Conservation (phyloP, 495 filamentous ascomycete species). For the Aspergillus ellipticus region DNA sequence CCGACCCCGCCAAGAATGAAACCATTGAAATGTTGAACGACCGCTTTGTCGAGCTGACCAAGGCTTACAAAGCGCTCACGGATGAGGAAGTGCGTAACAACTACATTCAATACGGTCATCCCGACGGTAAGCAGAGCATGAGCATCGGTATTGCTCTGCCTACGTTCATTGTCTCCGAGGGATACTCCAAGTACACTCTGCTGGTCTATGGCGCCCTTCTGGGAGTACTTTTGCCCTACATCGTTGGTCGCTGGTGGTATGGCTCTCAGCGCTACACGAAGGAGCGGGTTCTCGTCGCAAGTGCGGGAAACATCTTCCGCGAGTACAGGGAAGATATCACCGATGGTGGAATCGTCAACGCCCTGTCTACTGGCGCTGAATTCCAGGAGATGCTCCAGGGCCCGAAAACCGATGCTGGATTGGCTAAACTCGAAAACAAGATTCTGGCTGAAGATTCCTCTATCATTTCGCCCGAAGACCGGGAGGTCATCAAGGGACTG, state of each 20-base stretch:
- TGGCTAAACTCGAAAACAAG: constrained; percentile 76
- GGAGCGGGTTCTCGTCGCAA: constrained; percentile 86
- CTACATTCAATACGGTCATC: constrained; percentile 91
- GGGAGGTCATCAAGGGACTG: constrained; percentile 61
- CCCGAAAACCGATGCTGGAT: constrained; percentile 66
- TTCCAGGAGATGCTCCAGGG: constrained; percentile 70
- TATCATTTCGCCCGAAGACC: constrained; percentile 52
- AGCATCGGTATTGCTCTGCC: constrained; percentile 97
- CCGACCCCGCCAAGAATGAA: constrained; percentile 80
- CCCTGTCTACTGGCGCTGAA: constrained; percentile 79
- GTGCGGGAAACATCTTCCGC: constrained; percentile 87
- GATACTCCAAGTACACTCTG: constrained; percentile 92
- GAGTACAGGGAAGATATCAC: constrained; percentile 82
- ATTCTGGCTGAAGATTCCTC: constrained; percentile 58
- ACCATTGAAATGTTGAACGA: constrained; percentile 82
- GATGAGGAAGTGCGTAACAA: constrained; percentile 97
- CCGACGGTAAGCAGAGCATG: constrained; percentile 95
- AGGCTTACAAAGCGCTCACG: constrained; percentile 95
- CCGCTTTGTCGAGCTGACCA: constrained; percentile 87
- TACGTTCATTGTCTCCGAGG: constrained; percentile 86
- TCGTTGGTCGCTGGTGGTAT: constrained; percentile 98
- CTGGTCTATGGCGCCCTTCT: constrained; percentile 82
- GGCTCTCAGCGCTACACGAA: constrained; percentile 87
- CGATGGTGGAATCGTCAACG: constrained; percentile 72
- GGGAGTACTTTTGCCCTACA: constrained; percentile 85